phyloP scores from a whole-genome alignment of 371 early-diverging fungal species.

The Mucor sp. region DNA sequence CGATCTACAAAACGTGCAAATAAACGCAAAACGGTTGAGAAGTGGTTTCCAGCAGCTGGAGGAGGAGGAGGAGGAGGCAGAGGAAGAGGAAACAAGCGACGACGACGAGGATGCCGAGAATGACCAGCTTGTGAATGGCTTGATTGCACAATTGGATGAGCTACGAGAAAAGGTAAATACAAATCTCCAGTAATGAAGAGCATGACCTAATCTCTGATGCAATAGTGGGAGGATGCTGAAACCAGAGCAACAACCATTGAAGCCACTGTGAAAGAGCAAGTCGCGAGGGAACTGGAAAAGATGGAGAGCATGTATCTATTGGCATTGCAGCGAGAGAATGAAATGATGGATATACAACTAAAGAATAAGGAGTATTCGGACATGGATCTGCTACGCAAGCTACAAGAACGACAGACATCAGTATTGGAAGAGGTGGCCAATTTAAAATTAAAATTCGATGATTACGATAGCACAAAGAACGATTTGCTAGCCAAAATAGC shows the following conservation, averaged over 20 bases:
- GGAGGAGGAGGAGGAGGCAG: too few relatives aligned
- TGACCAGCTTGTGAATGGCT: conserved; percentile 42
- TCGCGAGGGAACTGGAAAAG: conserved; percentile 45
- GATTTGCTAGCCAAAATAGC: conserved; percentile 19
- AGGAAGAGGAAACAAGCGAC: conserved; percentile 28
- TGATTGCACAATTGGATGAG: conserved; percentile 45
- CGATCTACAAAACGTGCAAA: conserved; percentile 28
- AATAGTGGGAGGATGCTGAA: conserved; percentile 55
- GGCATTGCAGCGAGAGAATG: conserved; percentile 32
- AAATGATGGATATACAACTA: conserved; percentile 7
- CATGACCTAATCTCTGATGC: not conserved
- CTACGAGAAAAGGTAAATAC: conserved; percentile 50
- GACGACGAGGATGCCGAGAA: conserved; percentile 43
- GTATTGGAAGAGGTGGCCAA: conserved; percentile 1
- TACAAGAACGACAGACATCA: not conserved
- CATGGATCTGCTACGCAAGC: not conserved
- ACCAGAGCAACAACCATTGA: conserved; percentile 54
- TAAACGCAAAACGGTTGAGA: not conserved
- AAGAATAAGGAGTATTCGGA: not conserved
- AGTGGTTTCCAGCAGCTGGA: not conserved
- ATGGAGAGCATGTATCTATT: conserved; percentile 46
- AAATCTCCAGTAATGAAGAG: not conserved
- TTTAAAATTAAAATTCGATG: not conserved
- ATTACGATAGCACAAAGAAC: not conserved
- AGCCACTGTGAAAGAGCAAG: conserved; percentile 52